These are phyloP conservation scores for Aspergillus tubingensis DNA, from an alignment of 2,329 filamentous ascomycete genomes.

Conservation along the genomic window DNA sequence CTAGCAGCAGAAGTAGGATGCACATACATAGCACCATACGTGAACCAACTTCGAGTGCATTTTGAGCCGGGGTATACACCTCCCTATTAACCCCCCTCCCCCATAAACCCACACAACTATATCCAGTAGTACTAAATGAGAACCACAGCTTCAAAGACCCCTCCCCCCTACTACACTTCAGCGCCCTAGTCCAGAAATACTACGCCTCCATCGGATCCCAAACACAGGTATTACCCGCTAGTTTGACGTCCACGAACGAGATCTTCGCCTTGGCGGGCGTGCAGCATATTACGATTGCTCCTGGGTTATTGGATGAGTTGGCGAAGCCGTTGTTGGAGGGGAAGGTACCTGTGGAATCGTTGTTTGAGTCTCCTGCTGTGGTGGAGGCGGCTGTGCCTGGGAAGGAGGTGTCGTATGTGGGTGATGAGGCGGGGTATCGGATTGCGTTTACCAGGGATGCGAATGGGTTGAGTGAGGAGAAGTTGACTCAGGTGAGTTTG, in stretches of 20 bases:
- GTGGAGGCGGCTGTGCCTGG: constrained; percentile 9
- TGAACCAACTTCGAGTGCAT: constrained; percentile 66
- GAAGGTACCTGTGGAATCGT: constrained; percentile 33
- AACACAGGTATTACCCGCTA: constrained; percentile 59
- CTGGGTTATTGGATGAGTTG: constrained; percentile 54
- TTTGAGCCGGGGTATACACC: constrained; percentile 48
- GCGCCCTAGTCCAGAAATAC: constrained; percentile 55
- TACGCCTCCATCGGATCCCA: constrained; percentile 46
- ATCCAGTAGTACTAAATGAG: background rate
- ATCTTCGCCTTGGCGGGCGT: constrained; percentile 61
- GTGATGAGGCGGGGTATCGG: constrained; percentile 53
- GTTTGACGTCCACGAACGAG: constrained; percentile 59
- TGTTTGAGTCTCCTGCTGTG: constrained; percentile 20
- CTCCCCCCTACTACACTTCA: constrained; percentile 48
- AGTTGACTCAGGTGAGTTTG: constrained; percentile 46
- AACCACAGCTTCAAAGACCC: constrained; percentile 25
- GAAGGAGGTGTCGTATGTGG: constrained; percentile 29
- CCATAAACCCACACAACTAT: background rate
- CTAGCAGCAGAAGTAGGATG: constrained; percentile 61
- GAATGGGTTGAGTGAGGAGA: constrained; percentile 47
- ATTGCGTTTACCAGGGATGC: constrained; percentile 53
- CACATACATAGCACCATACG: constrained; percentile 64
- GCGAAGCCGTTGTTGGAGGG: constrained; percentile 39
- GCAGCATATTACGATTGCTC: constrained; percentile 62
- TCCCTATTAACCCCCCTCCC: background rate